Conservation (phyloP, 139 green algal species). For the Auxenochlorella pyrenoidosa region DNA sequence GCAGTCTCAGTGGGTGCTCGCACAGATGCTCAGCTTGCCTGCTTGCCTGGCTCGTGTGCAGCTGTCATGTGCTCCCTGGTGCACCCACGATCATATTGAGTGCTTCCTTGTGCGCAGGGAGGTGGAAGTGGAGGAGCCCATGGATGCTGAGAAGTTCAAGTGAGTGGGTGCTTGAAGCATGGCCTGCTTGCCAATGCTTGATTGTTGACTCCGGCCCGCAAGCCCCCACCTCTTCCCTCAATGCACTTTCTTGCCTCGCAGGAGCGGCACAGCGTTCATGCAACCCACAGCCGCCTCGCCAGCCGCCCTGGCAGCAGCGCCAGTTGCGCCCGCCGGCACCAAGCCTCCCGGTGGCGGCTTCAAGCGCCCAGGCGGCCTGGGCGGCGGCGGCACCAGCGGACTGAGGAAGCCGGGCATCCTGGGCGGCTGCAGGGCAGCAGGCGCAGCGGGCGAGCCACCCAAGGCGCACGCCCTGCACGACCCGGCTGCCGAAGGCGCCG, state of each 20-base stretch:
- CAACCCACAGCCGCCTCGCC: conserved; percentile 12
- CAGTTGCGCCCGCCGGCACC: neutral
- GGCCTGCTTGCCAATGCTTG: neutral
- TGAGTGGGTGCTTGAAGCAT: conserved; percentile 8
- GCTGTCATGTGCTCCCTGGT: neutral
- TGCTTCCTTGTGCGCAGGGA: neutral
- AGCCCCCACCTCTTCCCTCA: too few species aligned
- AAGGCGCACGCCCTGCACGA: conserved; percentile 60
- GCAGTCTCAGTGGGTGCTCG: too few species aligned
- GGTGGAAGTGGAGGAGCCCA: conserved; percentile 61
- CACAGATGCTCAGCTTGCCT: too few species aligned
- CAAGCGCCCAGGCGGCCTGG: conserved; percentile 3
- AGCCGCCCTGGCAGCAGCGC: neutral
- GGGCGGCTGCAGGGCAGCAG: neutral
- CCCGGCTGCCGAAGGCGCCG: conserved; percentile 48
- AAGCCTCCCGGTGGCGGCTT: neutral
- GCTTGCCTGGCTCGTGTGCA: too few species aligned
- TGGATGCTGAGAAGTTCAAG: conserved; percentile 61
- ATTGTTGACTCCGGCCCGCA: too few species aligned
- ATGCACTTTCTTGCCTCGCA: neutral
- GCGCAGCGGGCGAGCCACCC: neutral
- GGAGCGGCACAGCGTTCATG: conserved; percentile 25
- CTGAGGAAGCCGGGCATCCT: neutral
- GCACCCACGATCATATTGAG: neutral
- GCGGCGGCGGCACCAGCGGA: neutral